Conservation (phyloP, 345 rosid species). For the Hibiscus mutabilis region DNA sequence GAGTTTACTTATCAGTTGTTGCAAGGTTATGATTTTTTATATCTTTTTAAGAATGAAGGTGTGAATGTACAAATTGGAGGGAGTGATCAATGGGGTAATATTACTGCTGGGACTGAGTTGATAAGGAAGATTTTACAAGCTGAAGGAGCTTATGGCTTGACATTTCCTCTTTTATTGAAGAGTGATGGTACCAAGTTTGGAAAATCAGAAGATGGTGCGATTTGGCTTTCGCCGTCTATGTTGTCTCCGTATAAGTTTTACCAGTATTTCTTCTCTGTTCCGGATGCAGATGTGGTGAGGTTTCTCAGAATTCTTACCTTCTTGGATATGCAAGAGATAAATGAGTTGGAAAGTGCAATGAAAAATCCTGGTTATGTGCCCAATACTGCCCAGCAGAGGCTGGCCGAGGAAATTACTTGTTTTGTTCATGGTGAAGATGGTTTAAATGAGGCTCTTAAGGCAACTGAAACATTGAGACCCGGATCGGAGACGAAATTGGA, state of each 20-base stretch:
- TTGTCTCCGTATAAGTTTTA: slow-evolving; percentile 84
- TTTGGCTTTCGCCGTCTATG: slow-evolving; percentile 67
- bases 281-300: slow-evolving; percentile 71
- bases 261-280: slow-evolving; percentile 82
- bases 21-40: slow-evolving; percentile 77
- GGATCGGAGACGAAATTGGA: slow-evolving; percentile 88
- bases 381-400: slow-evolving; percentile 59
- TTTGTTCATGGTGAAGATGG: slow-evolving; percentile 93
- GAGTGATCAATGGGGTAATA: slow-evolving; percentile 96
- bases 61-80: slow-evolving; percentile 90
- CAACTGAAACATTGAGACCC: slow-evolving; percentile 87
- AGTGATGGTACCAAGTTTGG: slow-evolving; percentile 89
- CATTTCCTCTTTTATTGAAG: slow-evolving; percentile 81
- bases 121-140: slow-evolving; percentile 69
- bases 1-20: slow-evolving; percentile 87
- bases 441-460: slow-evolving; percentile 72
- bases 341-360: slow-evolving; percentile 58
- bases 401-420: slow-evolving; percentile 82
- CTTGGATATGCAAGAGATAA: slow-evolving; percentile 58
- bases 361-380: slow-evolving; percentile 59
- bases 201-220: slow-evolving; percentile 92
- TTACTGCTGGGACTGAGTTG: slow-evolving; percentile 82
- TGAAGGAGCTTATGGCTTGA: slow-evolving; percentile 75
- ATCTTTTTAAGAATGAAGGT: slow-evolving; percentile 60
- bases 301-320: slow-evolving; percentile 71